Evolutionary conservation across 1,284 basidiomycete genomes (phyloP).

Genomic region (Blastosporella zonata): DNA sequence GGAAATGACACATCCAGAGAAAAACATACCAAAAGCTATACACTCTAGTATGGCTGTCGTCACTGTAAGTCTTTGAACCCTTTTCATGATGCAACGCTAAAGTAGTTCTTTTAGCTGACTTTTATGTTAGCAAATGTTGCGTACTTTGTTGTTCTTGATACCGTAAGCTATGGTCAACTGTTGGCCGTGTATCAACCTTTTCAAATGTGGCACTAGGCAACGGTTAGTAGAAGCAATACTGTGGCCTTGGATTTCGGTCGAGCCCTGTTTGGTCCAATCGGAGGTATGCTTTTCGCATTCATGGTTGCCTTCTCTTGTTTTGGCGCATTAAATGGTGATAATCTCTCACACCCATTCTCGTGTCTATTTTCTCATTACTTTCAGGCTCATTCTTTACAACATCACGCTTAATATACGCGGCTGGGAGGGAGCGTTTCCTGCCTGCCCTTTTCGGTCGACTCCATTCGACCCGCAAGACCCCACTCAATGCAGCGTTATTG

Average conservation of each 20-base stretch:
- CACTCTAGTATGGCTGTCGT: constrained; percentile 85
- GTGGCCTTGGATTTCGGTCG: constrained; percentile 95
- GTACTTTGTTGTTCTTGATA: constrained; percentile 93
- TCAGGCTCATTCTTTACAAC: constrained; percentile 79
- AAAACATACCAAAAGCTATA: constrained; percentile 87
- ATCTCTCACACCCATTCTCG: not conserved
- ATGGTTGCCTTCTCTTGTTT: constrained; percentile 95
- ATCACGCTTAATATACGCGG: constrained; percentile 83
- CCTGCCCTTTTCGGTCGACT: constrained; percentile 79
- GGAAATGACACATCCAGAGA: constrained; percentile 83
- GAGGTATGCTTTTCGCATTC: constrained; percentile 84
- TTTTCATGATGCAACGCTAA: not conserved
- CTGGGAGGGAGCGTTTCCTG: constrained; percentile 85
- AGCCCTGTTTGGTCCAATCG: constrained; percentile 79
- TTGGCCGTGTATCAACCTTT: constrained; percentile 4
- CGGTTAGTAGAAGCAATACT: constrained; percentile 81
- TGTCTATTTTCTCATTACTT: constrained; percentile 11
- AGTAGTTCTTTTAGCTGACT: constrained; percentile 42
- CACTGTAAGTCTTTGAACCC: constrained; percentile 41
- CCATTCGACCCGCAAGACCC: constrained; percentile 74
- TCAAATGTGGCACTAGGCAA: constrained; percentile 37
- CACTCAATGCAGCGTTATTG: constrained; percentile 80
- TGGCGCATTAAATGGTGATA: constrained; percentile 80
- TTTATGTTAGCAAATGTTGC: constrained; percentile 86
- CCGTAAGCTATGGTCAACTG: constrained; percentile 36